These are phyloP conservation scores for Albophoma yamanashiensis DNA, from an alignment of 2,329 filamentous ascomycete species.

Conservation along the genomic window DNA sequence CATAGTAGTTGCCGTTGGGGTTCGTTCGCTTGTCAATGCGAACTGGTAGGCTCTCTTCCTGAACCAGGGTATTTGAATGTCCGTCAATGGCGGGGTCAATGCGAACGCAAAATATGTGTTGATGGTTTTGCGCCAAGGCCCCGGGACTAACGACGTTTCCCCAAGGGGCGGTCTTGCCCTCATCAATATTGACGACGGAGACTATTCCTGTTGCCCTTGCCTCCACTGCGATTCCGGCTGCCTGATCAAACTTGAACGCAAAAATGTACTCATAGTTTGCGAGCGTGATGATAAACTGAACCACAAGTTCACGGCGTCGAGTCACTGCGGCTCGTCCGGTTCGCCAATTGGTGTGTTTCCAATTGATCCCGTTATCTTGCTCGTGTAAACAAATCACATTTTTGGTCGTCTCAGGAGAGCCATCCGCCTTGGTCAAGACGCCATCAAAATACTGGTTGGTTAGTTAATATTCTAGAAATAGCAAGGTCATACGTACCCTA, in stretches of 20 bases:
- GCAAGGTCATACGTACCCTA: conserved; percentile 12
- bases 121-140: conserved; percentile 53
- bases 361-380: conserved; percentile 39
- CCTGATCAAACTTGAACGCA: conserved; percentile 38
- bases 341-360: conserved; percentile 51
- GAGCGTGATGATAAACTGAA: conserved; percentile 52
- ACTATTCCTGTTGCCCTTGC: conserved; percentile 31
- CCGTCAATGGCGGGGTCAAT: conserved; percentile 55
- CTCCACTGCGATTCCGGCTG: conserved; percentile 26
- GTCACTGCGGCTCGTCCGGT: conserved; percentile 44
- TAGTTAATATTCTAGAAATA: background rate
- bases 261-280: conserved; percentile 50
- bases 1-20: conserved; percentile 35
- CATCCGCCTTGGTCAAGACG: conserved; percentile 17
- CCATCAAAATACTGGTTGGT: conserved; percentile 24
- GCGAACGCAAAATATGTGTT: conserved; percentile 53
- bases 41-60: conserved; percentile 30
- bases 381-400: conserved; percentile 24
- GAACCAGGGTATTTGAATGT: conserved; percentile 40
- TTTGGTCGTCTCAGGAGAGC: conserved; percentile 31
- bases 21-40: conserved; percentile 30
- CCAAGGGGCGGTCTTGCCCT: conserved; percentile 43
- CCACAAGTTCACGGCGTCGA: conserved; percentile 42
- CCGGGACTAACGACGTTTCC: conserved; percentile 51
- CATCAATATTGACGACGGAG: conserved; percentile 33